phyloP scores from a whole-genome alignment of 352 stramenopile genomes.

The Phytophthora pinifolia region DNA sequence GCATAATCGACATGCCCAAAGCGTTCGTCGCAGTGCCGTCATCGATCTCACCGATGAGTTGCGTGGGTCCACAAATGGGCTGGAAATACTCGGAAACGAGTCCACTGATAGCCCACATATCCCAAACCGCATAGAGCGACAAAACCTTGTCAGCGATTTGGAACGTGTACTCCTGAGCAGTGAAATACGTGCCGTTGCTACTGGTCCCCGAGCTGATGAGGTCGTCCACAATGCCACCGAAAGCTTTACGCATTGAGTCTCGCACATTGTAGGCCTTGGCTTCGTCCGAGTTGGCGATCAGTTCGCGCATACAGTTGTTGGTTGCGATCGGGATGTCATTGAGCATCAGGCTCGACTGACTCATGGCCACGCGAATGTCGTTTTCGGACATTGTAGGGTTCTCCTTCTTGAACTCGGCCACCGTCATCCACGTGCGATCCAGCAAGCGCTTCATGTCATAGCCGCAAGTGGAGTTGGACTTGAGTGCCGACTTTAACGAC shows the following conservation, averaged over 20 bases:
- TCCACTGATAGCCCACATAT: constrained; percentile 34
- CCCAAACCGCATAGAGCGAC: constrained; percentile 34
- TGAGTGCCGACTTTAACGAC: constrained; percentile 15
- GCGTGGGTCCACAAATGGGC: constrained; percentile 42
- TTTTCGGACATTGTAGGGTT: constrained; percentile 24
- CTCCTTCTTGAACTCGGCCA: constrained; percentile 15
- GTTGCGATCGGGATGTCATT: constrained; percentile 44
- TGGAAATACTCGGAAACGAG: constrained; percentile 46
- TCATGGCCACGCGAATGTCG: constrained; percentile 23
- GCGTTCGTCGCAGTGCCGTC: constrained; percentile 33
- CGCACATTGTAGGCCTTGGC: constrained; percentile 24
- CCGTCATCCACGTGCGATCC: constrained; percentile 28
- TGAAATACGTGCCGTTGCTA: constrained; percentile 28
- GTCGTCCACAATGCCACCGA: constrained; percentile 40
- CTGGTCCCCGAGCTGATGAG: constrained; percentile 34
- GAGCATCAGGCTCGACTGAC: constrained; percentile 38
- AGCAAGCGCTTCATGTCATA: constrained; percentile 28
- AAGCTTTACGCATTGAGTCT: constrained; percentile 41
- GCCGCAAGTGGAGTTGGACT: constrained; percentile 23
- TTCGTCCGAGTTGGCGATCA: constrained; percentile 22
- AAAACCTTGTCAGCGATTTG: constrained; percentile 38
- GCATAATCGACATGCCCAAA: constrained; percentile 33
- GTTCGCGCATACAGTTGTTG: constrained; percentile 34
- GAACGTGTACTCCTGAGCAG: constrained; percentile 31
- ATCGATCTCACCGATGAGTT: constrained; percentile 38